Base-by-base conservation (phyloP, 2,329 filamentous ascomycete genomes). In the Hortaea sp. region DNA sequence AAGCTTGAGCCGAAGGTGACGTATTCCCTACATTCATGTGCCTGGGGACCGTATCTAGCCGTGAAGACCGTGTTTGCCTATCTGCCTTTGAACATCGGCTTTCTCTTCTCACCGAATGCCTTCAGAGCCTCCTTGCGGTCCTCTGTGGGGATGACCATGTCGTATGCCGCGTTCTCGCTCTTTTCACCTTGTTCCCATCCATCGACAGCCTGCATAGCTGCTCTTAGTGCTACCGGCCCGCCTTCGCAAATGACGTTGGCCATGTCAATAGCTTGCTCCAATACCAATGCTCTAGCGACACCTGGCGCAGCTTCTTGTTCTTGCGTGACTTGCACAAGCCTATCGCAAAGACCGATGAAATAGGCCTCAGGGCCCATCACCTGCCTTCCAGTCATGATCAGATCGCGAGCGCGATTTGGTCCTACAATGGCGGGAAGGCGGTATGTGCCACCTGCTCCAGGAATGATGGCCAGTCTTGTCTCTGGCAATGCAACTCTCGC, bases 381-480 rank as follows among this genome's bases (percentile, higher is more conserved):
- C 39, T 88, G 76, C n/a, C 92, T 79, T 3, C 92, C 92, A 0
- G 90, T 97, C 6, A 97, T 73, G 43, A 97, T 84, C 58, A 97
- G 70, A 65, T 98, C 90, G 43, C 89, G 77, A n/a, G 92, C 92
- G 46, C 88, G 81, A 28, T 76, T 73, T 27, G 84, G 69, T 5
- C 92, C 92, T 53, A 98, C 83, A 13, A 98, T 68, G 6, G 76
- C 77, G 1, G 88, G 88, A 0, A 98, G 79, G 7, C 92, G 83
- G 66, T 88, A 87, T 1, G 90, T 97, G 49, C 90, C 92, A 39
- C 92, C 92, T 2, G 90, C 92, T 49, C 92, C 92, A 3, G 92
- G 92, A 53, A 98, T 85, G 63, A 98, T 98, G 47, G 85, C 92
- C 2, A 98, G 77, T 2, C 89, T 77, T 1, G 92, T 97, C 66